Conservation (phyloP, 768 basidiomycete genomes). For the Podaxis sp. region DNA sequence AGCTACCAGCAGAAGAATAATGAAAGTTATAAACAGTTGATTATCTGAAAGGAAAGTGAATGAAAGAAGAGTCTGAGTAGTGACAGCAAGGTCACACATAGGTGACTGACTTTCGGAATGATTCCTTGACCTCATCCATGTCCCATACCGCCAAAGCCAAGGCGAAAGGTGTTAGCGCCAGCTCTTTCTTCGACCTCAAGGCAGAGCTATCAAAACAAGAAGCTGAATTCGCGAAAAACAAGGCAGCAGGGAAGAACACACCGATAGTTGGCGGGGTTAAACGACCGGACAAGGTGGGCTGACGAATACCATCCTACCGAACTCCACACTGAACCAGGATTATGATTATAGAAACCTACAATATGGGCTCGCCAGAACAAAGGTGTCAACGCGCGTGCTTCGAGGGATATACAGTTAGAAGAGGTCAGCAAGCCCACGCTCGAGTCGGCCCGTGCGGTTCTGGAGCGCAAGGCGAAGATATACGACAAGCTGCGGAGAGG, state of each 20-base stretch:
- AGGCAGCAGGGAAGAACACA: conserved; percentile 53
- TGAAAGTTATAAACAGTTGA: no score
- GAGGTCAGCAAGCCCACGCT: conserved; percentile 65
- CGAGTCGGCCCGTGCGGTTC: conserved; percentile 65
- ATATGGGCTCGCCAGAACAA: conserved; percentile 77
- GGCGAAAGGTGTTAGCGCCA: conserved; percentile 67
- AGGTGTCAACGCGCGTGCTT: conserved; percentile 62
- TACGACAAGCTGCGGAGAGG: conserved; percentile 80
- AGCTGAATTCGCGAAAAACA: conserved; percentile 54
- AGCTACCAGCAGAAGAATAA: no score
- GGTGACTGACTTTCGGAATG: neutral
- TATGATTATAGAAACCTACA: conserved; percentile 59
- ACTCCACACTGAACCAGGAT: neutral
- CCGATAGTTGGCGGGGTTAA: conserved; percentile 60
- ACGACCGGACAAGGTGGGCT: conserved; percentile 66
- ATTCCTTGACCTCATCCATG: conserved; percentile 26
- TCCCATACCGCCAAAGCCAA: conserved; percentile 58
- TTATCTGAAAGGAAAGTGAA: no score
- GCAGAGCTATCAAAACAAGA: conserved; percentile 67
- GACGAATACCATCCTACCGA: neutral
- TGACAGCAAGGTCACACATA: neutral
- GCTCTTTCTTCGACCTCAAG: conserved; percentile 82
- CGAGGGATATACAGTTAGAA: conserved; percentile 70
- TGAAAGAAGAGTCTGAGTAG: neutral
- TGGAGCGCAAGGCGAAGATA: conserved; percentile 77